phyloP scores from a whole-genome alignment of 768 basidiomycete genomes.

The Tylopilus rubrobrunneus region DNA sequence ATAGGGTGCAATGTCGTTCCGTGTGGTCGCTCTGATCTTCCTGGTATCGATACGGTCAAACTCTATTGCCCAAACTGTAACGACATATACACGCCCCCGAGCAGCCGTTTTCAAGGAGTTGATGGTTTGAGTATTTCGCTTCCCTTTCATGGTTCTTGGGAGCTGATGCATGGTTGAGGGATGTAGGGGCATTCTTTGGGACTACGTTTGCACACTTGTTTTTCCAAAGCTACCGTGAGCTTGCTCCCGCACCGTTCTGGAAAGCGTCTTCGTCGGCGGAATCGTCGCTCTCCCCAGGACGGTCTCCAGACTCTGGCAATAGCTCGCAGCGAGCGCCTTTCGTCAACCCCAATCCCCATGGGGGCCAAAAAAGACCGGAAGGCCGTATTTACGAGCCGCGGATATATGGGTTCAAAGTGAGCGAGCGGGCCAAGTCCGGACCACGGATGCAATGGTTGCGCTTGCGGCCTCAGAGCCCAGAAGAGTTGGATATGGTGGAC shows the following conservation, averaged over 20 bases:
- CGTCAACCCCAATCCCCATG: slow-evolving; percentile 83
- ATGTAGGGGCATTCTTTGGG: slow-evolving; percentile 93
- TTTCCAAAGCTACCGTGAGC: slow-evolving; percentile 95
- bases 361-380: slow-evolving; percentile 83
- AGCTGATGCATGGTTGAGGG: slow-evolving; percentile 17
- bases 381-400: slow-evolving; percentile 86
- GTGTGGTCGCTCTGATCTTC: slow-evolving; percentile 92
- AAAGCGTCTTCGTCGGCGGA: slow-evolving; percentile 57
- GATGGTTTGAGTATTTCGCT: slow-evolving; percentile 58
- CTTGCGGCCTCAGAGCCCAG: slow-evolving; percentile 73
- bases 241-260: slow-evolving; percentile 93
- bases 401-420: slow-evolving; percentile 98
- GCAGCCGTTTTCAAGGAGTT: slow-evolving; percentile 91
- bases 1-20: slow-evolving; percentile 85
- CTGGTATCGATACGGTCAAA: slow-evolving; percentile 96
- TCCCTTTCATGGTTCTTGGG: slow-evolving; percentile 6
- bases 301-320: slow-evolving; percentile 49
- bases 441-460: slow-evolving; percentile 98
- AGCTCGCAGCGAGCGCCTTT: slow-evolving; percentile 55
- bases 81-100: slow-evolving; percentile 94
- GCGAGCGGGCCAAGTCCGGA: slow-evolving; percentile 89
- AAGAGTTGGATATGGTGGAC: slow-evolving; percentile 84
- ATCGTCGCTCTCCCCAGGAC: slow-evolving; percentile 52
- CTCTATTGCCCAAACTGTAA: slow-evolving; percentile 98
- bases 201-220: slow-evolving; percentile 98